These are phyloP conservation scores for Serendipita vermifera DNA, from an alignment of 768 basidiomycete species.

Conservation along the genomic window DNA sequence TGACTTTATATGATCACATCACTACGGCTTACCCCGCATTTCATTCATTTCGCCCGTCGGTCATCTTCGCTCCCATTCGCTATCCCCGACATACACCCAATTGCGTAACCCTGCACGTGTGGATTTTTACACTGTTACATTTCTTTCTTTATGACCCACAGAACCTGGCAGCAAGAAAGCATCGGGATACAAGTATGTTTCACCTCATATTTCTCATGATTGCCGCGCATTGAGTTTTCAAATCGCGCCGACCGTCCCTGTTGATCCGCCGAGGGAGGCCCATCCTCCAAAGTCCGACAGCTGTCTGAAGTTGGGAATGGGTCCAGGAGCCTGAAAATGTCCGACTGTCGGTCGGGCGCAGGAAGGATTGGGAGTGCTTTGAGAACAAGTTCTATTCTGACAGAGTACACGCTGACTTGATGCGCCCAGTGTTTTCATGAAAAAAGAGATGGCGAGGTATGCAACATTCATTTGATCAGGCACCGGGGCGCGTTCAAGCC, in stretches of 20 bases:
- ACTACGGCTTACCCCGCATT: background rate
- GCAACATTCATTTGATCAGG: too few species aligned
- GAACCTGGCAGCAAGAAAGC: conserved; percentile 8
- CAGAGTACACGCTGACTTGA: background rate
- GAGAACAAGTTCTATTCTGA: background rate
- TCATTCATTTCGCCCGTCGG: background rate
- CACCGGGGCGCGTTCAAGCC: background rate
- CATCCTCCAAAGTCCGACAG: background rate
- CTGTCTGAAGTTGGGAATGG: too few species aligned
- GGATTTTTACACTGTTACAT: background rate
- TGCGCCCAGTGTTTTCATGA: conserved; percentile 6
- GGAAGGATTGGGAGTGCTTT: background rate
- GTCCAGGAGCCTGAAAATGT: too few species aligned
- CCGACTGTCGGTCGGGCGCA: too few species aligned
- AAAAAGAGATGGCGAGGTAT: background rate
- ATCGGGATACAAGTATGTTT: conserved; percentile 7
- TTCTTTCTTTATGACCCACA: background rate
- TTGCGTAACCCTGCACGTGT: background rate
- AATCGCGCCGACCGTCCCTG: background rate
- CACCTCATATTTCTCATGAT: background rate
- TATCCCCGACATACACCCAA: background rate
- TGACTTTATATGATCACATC: background rate
- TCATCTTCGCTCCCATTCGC: background rate
- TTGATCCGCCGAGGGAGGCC: background rate
- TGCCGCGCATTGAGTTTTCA: background rate